These are phyloP conservation scores for Albatrellus ellisii DNA, from an alignment of 768 basidiomycete species.

Conservation along the genomic window DNA sequence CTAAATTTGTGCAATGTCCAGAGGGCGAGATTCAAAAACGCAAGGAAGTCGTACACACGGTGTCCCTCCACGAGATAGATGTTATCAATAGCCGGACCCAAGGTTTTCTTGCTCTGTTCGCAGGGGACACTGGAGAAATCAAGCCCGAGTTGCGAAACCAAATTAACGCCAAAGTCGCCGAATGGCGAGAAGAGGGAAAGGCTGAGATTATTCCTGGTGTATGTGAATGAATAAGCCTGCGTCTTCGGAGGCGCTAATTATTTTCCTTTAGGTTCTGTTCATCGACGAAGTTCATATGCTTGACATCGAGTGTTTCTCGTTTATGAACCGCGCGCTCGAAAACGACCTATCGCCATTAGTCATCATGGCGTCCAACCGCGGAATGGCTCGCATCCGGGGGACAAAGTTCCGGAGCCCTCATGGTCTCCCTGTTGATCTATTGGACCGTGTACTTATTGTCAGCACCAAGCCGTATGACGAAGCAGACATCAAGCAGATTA, in stretches of 20 bases:
- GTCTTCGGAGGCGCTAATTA: background rate
- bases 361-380: conserved; percentile 97
- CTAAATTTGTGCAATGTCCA: conserved; percentile 96
- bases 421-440: conserved; percentile 86
- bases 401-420: conserved; percentile 94
- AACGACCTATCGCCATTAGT: conserved; percentile 91
- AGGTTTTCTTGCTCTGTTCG: conserved; percentile 91
- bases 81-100: conserved; percentile 96
- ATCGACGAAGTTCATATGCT: conserved; percentile 99
- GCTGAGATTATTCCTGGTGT: conserved; percentile 96
- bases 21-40: conserved; percentile 97
- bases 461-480: conserved; percentile 77
- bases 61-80: conserved; percentile 98
- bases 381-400: conserved; percentile 88
- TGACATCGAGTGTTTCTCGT: conserved; percentile 98
- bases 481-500: conserved; percentile 83
- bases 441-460: conserved; percentile 94
- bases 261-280: conserved; percentile 64
- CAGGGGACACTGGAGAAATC: conserved; percentile 99
- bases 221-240: conserved; percentile 18
- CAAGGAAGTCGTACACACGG: conserved; percentile 94
- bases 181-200: conserved; percentile 98
- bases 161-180: conserved; percentile 92
- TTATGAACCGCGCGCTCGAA: conserved; percentile 92
- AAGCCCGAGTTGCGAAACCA: conserved; percentile 94